phyloP scores from a whole-genome alignment of 2,329 filamentous ascomycete genomes.

The Colletotrichum ledebouriae region DNA sequence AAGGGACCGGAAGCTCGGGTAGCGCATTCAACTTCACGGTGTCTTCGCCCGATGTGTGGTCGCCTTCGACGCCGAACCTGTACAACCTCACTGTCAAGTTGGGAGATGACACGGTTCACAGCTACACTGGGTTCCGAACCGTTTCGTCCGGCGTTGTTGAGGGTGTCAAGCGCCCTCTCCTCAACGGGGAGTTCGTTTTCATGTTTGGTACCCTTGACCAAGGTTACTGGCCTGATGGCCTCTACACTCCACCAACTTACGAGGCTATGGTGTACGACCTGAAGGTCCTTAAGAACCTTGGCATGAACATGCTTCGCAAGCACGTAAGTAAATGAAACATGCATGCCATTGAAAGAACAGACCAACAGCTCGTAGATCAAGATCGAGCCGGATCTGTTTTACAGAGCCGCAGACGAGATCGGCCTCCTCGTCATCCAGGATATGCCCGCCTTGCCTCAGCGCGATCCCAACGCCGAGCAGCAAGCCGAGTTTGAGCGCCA shows the following conservation, averaged over 20 bases:
- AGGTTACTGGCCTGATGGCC: constrained; percentile 78
- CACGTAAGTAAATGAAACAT: constrained; percentile 62
- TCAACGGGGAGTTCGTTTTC: constrained; percentile 79
- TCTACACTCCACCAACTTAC: constrained; percentile 73
- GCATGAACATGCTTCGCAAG: constrained; percentile 79
- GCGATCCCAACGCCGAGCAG: constrained; percentile 59
- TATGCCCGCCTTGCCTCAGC: constrained; percentile 71
- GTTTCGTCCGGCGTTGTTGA: constrained; percentile 68
- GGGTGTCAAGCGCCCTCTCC: constrained; percentile 70
- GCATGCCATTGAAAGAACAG: background rate
- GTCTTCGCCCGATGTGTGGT: constrained; percentile 71
- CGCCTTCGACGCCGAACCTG: constrained; percentile 71
- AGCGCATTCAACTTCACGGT: constrained; percentile 68
- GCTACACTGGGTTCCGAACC: constrained; percentile 79
- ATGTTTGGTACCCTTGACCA: constrained; percentile 78
- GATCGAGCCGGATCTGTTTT: constrained; percentile 76
- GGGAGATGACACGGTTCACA: constrained; percentile 66
- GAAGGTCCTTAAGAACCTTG: constrained; percentile 72
- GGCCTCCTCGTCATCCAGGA: constrained; percentile 78
- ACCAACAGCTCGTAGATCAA: constrained; percentile 65
- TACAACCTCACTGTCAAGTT: constrained; percentile 73
- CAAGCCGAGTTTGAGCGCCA: constrained; percentile 76
- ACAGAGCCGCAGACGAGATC: constrained; percentile 75
- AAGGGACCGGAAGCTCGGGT: constrained; percentile 60
- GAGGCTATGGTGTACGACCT: constrained; percentile 79